phyloP scores from a whole-genome alignment of 2,329 filamentous ascomycete genomes.

The Colletotrichum caudatum region DNA sequence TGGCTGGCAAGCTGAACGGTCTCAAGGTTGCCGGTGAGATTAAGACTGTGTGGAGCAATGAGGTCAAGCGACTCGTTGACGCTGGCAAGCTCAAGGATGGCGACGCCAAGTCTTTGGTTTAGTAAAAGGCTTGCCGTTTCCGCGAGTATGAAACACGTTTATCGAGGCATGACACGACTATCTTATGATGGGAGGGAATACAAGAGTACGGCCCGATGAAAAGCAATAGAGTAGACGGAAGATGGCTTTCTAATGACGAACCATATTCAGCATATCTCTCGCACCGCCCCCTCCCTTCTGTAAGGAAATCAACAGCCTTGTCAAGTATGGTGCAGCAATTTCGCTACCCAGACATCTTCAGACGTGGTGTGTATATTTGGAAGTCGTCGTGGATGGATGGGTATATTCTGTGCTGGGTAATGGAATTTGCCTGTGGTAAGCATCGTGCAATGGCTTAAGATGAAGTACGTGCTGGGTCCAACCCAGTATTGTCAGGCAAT shows the following conservation, averaged over 20 bases:
- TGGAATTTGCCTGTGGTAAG: background rate
- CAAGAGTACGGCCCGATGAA: background rate
- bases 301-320: background rate
- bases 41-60: conserved; percentile 83
- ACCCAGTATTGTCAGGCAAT: background rate
- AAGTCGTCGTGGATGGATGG: background rate
- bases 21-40: conserved; percentile 86
- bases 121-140: conserved; percentile 34
- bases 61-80: conserved; percentile 81
- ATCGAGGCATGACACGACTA: conserved; percentile 12
- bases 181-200: background rate
- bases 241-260: background rate
- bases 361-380: too few species aligned
- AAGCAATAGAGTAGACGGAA: conserved; percentile 14
- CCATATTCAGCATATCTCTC: background rate
- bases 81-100: conserved; percentile 89
- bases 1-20: conserved; percentile 83
- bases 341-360: background rate
- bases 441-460: background rate
- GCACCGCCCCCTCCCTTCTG: background rate
- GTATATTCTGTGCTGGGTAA: background rate
- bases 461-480: background rate
- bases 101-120: conserved; percentile 76
- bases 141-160: background rate
- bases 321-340: background rate